Percentiles rank a stretch among this genome's conserved stretches.
phyloP scores from a whole-genome alignment of 495 filamentous ascomycete species.

The Aspergillus mulundensis region DNA sequence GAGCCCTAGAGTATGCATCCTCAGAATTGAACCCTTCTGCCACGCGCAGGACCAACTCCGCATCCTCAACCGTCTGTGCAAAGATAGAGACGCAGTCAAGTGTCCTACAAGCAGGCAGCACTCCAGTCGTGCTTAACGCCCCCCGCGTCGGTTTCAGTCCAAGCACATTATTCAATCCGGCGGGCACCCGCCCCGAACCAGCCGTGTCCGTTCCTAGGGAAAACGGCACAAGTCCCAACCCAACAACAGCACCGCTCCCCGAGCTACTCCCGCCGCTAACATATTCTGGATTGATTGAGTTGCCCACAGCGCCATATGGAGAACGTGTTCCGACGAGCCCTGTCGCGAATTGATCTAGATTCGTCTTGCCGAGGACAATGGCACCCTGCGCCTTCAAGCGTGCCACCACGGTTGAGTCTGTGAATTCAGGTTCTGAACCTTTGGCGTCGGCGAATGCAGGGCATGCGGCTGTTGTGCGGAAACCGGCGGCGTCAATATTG shows the following conservation, averaged over 20 bases:
- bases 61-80: slow-evolving; percentile 48
- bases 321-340: slow-evolving; percentile 59
- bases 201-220: slow-evolving; percentile 63
- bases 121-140: slow-evolving; percentile 53
- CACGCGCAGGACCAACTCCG: slow-evolving; percentile 51
- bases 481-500: slow-evolving; percentile 54
- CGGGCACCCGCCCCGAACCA: slow-evolving; percentile 60
- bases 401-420: slow-evolving; percentile 20
- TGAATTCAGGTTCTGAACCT: slow-evolving; percentile 31
- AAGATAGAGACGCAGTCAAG: slow-evolving; percentile 59
- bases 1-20: slow-evolving; percentile 57
- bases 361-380: slow-evolving; percentile 62
- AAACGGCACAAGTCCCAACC: slow-evolving; percentile 54
- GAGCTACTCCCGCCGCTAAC: slow-evolving; percentile 18
- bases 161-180: slow-evolving; percentile 60
- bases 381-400: slow-evolving; percentile 44
- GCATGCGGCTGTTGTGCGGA: slow-evolving; percentile 58
- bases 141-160: slow-evolving; percentile 67
- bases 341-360: slow-evolving; percentile 66
- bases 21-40: slow-evolving; percentile 48
- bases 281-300: slow-evolving; percentile 3
- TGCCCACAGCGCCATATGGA: slow-evolving; percentile 48
- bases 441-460: slow-evolving; percentile 42
- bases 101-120: slow-evolving; percentile 46
- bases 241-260: slow-evolving; percentile 14